Evolutionary conservation across 805 yeast species (phyloP).

Genomic region (Lachancea sp.): DNA sequence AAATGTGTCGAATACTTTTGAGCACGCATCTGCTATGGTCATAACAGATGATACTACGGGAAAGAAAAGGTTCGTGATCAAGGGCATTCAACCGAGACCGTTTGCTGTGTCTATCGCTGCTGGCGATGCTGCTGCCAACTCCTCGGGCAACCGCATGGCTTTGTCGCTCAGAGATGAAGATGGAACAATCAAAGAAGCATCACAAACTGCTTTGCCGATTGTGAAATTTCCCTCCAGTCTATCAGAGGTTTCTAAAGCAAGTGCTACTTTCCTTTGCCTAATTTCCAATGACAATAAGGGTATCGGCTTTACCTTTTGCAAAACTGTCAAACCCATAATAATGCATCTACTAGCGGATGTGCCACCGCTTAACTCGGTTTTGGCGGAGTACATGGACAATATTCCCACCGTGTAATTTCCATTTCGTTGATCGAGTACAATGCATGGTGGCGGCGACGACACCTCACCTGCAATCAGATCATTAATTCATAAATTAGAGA

Average conservation of each 20-base stretch:
- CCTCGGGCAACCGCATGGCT: neutral
- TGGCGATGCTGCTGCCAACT: conserved; percentile 37
- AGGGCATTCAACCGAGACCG: conserved; percentile 86
- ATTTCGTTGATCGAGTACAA: too few species aligned
- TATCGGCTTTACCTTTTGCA: conserved; percentile 24
- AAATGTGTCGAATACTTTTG: conserved; percentile 85
- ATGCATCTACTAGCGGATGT: conserved; percentile 29
- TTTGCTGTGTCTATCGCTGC: conserved; percentile 44
- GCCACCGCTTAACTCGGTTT: conserved; percentile 28
- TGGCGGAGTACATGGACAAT: conserved; percentile 31
- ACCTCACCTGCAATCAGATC: neutral
- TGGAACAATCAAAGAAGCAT: conserved; percentile 1
- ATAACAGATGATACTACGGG: conserved; percentile 57
- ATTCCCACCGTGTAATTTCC: conserved; percentile 1
- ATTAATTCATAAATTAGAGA: conserved; percentile 6
- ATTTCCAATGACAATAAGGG: conserved; percentile 30
- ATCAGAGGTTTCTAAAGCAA: conserved; percentile 30
- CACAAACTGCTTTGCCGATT: conserved; percentile 24
- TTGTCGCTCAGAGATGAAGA: neutral
- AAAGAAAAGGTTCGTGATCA: conserved; percentile 77
- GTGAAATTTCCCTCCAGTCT: conserved; percentile 25
- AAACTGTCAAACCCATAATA: conserved; percentile 25
- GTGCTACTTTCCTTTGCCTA: conserved; percentile 29
- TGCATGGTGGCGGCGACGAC: too few species aligned
- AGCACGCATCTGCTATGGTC: conserved; percentile 89